Evolutionary conservation across 2,329 filamentous ascomycete genomes (phyloP), one percentile per base, ranked within the genome.

Genomic region (Trichoderma sp.): DNA sequence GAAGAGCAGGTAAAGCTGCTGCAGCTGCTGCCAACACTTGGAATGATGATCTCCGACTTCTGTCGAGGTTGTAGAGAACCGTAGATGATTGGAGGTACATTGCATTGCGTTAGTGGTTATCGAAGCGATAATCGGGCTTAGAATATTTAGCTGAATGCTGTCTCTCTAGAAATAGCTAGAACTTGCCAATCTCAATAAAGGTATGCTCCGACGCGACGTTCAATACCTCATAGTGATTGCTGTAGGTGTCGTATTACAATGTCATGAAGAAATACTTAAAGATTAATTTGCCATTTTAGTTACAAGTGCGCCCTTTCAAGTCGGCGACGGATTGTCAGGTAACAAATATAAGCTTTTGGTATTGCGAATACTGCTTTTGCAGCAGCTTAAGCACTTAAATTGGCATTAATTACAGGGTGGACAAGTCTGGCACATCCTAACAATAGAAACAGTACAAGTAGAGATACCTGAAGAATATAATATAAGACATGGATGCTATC

Each of bases 1-100:
- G 82, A 17, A 79, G 78, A 64, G 83, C 84, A 34, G 84, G 84
- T 0, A 76, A 70, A 43, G 77, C 77, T 7, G 82, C 82, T 13
- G 81, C 81, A 36, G 30, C 59, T 39, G 43, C 43, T 3, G 2
- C 43, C n/a, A 50, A 12, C 2, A 12, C 43, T 1, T 50, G 11
- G 11, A 50, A 50, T 50, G 43, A 50, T 1, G 9, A 50, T 11
- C 2, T n/a, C 43, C 43, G 12, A 20, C n/a, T 20, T 1, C 17
- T 20, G 4, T 20, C 43, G 11, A 50, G 43, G 3, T 2, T 50
- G 5, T 50, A 50, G n/a, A 20, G 8, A 20, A 20, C 17, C 9
- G 4, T 50, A 20, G 17, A 50, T 3, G 5, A 11, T 20, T 50
- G 2, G 43, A 50, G 43, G 2, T 20, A 50, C 9, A 50, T 3